phyloP scores from a whole-genome alignment of 179 eudicot species.

The Beta macrorhiza region DNA sequence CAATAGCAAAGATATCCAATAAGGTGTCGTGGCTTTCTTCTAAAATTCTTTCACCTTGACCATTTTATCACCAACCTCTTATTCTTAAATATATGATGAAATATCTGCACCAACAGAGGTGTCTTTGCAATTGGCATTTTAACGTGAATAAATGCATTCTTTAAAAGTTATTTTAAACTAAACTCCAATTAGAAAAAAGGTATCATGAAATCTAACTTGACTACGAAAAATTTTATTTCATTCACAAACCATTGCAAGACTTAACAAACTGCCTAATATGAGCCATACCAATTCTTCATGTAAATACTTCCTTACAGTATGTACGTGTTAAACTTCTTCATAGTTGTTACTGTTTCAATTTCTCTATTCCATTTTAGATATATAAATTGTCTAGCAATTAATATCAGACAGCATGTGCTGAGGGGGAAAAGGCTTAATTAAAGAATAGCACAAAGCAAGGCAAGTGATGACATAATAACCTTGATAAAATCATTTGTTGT shows the following conservation, averaged over 20 bases:
- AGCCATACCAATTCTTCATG: no score
- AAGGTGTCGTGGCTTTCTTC: not conserved
- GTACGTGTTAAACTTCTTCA: not conserved
- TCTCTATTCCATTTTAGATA: not conserved
- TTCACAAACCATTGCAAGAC: no score
- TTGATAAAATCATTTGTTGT: conserved; percentile 56
- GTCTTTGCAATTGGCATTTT: not conserved
- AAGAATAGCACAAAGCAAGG: not conserved
- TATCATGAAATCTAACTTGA: not conserved
- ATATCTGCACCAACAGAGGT: not conserved
- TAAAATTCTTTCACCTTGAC: not conserved
- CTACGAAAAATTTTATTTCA: not conserved
- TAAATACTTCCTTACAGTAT: no score
- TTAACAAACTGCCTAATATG: no score
- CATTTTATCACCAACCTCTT: not conserved
- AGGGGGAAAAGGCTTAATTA: not conserved
- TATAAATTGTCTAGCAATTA: not conserved
- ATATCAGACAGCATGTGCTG: not conserved
- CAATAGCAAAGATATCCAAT: not conserved
- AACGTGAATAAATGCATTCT: not conserved
- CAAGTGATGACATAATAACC: conserved; percentile 36
- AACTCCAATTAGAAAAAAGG: not conserved
- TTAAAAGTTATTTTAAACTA: not conserved
- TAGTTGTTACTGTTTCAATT: not conserved
- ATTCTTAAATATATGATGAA: not conserved